These are phyloP conservation scores for Paraglomus occultum DNA, from an alignment of 192 early-diverging fungal species.

Conservation along the genomic window DNA sequence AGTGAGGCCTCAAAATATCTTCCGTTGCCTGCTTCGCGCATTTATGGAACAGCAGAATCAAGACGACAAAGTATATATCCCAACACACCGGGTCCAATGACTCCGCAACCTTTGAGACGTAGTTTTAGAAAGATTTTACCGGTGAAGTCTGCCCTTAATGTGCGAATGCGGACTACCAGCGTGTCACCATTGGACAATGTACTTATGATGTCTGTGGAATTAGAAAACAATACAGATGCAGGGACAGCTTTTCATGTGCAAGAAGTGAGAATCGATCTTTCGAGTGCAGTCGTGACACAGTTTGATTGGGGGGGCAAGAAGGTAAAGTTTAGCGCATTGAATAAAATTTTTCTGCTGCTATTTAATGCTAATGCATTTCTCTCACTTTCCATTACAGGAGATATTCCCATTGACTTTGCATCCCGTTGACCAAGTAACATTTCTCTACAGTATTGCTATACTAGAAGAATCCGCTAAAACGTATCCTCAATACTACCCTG, in stretches of 20 bases:
- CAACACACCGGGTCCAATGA: conserved; percentile 16
- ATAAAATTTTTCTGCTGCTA: conserved; percentile 16
- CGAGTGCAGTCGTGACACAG: conserved; percentile 48
- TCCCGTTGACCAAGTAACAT: conserved; percentile 53
- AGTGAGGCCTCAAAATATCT: conserved; percentile 30
- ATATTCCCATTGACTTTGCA: conserved; percentile 48
- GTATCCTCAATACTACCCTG: conserved; percentile 2
- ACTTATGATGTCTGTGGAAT: conserved; percentile 62
- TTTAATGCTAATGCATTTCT: neutral
- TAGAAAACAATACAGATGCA: conserved; percentile 55
- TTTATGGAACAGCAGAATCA: conserved; percentile 32
- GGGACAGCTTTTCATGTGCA: conserved; percentile 50
- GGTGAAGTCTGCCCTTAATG: conserved; percentile 50
- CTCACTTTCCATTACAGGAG: conserved; percentile 10
- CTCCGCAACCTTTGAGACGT: conserved; percentile 36
- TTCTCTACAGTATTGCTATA: conserved; percentile 54
- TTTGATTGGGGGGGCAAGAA: conserved; percentile 38
- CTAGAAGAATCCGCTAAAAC: conserved; percentile 44
- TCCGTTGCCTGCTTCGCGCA: conserved; percentile 26
- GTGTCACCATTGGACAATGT: conserved; percentile 54
- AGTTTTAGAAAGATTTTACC: conserved; percentile 44
- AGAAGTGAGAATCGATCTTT: conserved; percentile 52
- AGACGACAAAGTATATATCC: conserved; percentile 33
- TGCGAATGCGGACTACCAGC: conserved; percentile 60
- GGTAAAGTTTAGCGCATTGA: conserved; percentile 38